phyloP scores from a whole-genome alignment of 176 grass and related monocot genomes.

The Oryza meridionalis region DNA sequence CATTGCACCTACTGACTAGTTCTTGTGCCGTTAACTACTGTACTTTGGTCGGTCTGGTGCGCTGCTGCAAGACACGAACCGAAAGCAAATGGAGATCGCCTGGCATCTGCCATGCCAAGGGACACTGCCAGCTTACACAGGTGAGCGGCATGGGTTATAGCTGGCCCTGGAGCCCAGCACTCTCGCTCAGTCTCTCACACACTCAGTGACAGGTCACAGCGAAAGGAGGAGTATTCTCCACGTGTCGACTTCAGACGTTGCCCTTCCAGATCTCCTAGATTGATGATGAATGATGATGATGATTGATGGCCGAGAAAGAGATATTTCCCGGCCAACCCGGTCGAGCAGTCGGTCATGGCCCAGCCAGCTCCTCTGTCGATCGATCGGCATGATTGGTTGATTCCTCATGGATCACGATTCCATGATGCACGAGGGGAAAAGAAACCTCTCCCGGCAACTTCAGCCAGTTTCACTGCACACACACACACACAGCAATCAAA shows the following conservation, averaged over 20 bases:
- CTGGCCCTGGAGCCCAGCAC: constrained; percentile 22
- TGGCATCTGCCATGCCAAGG: background rate
- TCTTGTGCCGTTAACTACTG: background rate
- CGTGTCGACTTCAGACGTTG: background rate
- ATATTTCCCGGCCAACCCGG: background rate
- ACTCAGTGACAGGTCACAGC: background rate
- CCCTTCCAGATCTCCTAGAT: constrained; percentile 36
- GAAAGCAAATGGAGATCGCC: constrained; percentile 9
- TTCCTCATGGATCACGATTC: constrained; percentile 13
- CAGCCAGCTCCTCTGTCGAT: constrained; percentile 18
- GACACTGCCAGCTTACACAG: constrained; percentile 34
- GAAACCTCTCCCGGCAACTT: background rate
- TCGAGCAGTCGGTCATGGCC: background rate
- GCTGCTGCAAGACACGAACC: background rate
- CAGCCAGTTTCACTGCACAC: background rate
- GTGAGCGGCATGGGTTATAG: background rate
- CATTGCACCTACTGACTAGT: background rate
- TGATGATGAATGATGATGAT: background rate
- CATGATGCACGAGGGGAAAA: constrained; percentile 3
- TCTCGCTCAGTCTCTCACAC: background rate
- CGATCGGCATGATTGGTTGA: constrained; percentile 22
- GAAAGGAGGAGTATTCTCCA: background rate
- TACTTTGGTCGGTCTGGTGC: background rate
- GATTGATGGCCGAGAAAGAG: background rate
- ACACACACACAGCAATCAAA: background rate